Evolutionary conservation across 495 filamentous ascomycete species (phyloP).

Genomic region (Penicillium coffeae): DNA sequence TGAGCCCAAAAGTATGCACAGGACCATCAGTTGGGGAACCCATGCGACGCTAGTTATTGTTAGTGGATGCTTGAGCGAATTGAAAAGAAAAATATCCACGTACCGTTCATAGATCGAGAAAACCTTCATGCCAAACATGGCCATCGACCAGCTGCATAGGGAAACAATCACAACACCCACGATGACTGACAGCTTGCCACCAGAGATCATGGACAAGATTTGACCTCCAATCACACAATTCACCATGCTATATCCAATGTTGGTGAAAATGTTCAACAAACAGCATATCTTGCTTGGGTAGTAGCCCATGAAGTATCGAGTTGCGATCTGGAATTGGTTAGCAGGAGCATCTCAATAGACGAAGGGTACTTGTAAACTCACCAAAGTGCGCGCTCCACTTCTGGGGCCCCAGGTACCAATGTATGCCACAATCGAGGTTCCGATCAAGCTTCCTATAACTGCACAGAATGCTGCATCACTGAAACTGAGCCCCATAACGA

Average conservation of each 20-base stretch:
- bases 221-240: conserved; percentile 52
- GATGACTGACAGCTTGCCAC: conserved; percentile 55
- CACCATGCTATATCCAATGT: conserved; percentile 67
- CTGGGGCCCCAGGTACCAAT: conserved; percentile 70
- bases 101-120: conserved; percentile 67
- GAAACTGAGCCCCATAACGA: conserved; percentile 62
- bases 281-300: conserved; percentile 69
- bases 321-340: conserved; percentile 50
- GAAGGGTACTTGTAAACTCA: conserved; percentile 17
- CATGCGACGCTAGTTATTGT: conserved; percentile 53
- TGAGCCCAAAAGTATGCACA: conserved; percentile 64
- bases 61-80: not conserved
- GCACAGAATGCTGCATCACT: conserved; percentile 61
- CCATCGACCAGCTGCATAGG: conserved; percentile 58
- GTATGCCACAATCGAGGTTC: conserved; percentile 59
- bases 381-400: conserved; percentile 70
- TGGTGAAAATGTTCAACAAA: conserved; percentile 63
- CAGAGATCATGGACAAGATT: conserved; percentile 55
- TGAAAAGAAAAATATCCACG: too few species aligned
- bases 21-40: conserved; percentile 62
- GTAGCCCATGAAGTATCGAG: conserved; percentile 74
- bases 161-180: conserved; percentile 68
- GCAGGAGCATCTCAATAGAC: not conserved
- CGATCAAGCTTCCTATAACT: conserved; percentile 58
- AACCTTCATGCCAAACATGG: conserved; percentile 68